Conservation (phyloP, 2,329 filamentous ascomycete species). For the Tricladium varicosporioides region DNA sequence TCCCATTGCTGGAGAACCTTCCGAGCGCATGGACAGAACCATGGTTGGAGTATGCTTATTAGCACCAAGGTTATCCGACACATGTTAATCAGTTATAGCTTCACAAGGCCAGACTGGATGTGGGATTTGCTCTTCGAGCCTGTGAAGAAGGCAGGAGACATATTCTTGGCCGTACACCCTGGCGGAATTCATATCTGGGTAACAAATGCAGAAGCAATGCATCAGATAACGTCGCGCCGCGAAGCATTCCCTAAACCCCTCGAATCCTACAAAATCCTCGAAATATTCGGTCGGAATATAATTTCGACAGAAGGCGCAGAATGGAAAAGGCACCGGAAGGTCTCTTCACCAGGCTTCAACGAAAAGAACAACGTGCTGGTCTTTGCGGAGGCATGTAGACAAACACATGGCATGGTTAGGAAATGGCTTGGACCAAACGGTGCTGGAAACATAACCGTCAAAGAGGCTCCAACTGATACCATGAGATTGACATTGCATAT, state of each 20-base stretch:
- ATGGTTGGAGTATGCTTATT: slow-evolving; percentile 56
- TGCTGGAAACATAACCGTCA: slow-evolving; percentile 47
- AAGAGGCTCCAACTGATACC: slow-evolving; percentile 59
- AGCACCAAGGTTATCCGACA: background rate
- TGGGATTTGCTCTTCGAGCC: slow-evolving; percentile 55
- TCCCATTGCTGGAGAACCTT: slow-evolving; percentile 53
- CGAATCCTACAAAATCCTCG: slow-evolving; percentile 55
- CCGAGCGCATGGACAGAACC: slow-evolving; percentile 54
- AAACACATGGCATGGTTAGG: slow-evolving; percentile 60
- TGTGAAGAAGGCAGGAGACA: slow-evolving; percentile 60
- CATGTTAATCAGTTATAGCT: slow-evolving; percentile 35
- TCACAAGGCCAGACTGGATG: slow-evolving; percentile 58
- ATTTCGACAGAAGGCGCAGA: slow-evolving; percentile 65
- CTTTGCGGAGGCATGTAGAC: slow-evolving; percentile 60
- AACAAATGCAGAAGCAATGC: slow-evolving; percentile 62
- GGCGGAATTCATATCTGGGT: slow-evolving; percentile 51
- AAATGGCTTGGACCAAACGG: slow-evolving; percentile 51
- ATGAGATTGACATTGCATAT: slow-evolving; percentile 61
- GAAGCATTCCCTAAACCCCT: slow-evolving; percentile 72
- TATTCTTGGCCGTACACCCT: slow-evolving; percentile 63
- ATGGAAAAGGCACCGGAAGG: slow-evolving; percentile 73
- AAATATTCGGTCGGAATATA: slow-evolving; percentile 70
- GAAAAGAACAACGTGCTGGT: slow-evolving; percentile 72
- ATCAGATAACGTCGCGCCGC: slow-evolving; percentile 62
- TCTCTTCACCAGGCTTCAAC: slow-evolving; percentile 69